Conservation (phyloP, 805 yeast genomes). For the Starmera amethionina region DNA sequence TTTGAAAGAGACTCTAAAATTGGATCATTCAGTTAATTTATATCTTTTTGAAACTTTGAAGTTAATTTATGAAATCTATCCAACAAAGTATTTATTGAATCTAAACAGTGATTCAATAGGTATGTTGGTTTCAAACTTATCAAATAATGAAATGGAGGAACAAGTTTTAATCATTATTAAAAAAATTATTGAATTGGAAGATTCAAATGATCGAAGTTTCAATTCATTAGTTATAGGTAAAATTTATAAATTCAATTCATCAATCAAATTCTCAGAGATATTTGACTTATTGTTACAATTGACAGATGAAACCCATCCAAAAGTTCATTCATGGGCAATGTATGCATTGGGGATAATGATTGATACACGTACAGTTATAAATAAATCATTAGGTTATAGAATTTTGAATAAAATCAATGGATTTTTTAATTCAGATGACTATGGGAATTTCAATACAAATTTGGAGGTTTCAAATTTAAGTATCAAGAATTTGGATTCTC, state of each 20-base stretch:
- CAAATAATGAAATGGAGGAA: slow-evolving; percentile 24
- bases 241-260: slow-evolving; percentile 31
- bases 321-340: slow-evolving; percentile 67
- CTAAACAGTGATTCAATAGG: slow-evolving; percentile 54
- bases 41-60: slow-evolving; percentile 42
- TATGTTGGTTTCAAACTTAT: slow-evolving; percentile 29
- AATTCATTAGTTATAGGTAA: slow-evolving; percentile 39
- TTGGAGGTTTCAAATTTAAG: slow-evolving; percentile 41
- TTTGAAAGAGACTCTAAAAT: slow-evolving; percentile 11
- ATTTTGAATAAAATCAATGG: slow-evolving; percentile 30
- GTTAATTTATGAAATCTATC: slow-evolving; percentile 10
- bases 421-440: slow-evolving; percentile 37
- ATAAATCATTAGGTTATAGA: slow-evolving; percentile 30
- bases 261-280: slow-evolving; percentile 31
- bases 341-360: slow-evolving; percentile 47
- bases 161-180: slow-evolving; percentile 49
- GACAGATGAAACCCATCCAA: slow-evolving; percentile 73
- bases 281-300: slow-evolving; percentile 51
- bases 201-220: slow-evolving; percentile 58
- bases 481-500: slow-evolving; percentile 32
- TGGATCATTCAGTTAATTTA: slow-evolving; percentile 30
- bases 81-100: slow-evolving; percentile 25
- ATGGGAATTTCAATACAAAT: slow-evolving; percentile 34
- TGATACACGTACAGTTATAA: slow-evolving; percentile 42
- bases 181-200: slow-evolving; percentile 51